A percentile compares a stretch with the other conserved stretches of the same genome.
Conservation (phyloP, 495 filamentous ascomycete genomes). For the Neurospora pannonica region DNA sequence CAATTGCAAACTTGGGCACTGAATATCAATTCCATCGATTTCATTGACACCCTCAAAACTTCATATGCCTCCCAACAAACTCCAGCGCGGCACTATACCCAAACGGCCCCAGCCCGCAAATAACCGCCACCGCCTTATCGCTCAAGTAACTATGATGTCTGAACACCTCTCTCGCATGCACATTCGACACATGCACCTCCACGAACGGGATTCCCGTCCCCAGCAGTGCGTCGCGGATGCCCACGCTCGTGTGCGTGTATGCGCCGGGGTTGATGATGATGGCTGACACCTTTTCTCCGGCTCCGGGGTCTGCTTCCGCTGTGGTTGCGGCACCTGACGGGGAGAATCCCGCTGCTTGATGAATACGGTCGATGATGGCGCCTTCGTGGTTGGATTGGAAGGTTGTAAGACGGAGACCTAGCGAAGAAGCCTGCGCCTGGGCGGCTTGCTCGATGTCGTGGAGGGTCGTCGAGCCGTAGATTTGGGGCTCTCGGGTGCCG, state of each 20-base stretch:
- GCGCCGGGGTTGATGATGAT: conserved; percentile 65
- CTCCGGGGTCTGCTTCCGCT: conserved; percentile 7
- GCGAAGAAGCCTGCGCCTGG: conserved; percentile 30
- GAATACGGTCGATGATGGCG: conserved; percentile 51
- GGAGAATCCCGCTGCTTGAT: conserved; percentile 35
- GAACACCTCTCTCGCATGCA: conserved; percentile 55
- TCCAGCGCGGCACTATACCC: conserved; percentile 64
- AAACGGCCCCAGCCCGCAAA: conserved; percentile 57
- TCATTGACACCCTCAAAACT: conserved; percentile 20
- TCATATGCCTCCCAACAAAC: conserved; percentile 43
- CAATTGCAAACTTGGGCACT: background rate
- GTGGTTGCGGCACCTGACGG: background rate
- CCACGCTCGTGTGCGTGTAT: conserved; percentile 59
- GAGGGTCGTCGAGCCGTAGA: conserved; percentile 60
- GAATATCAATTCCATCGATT: background rate
- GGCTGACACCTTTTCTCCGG: conserved; percentile 33
- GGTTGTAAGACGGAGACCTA: conserved; percentile 33
- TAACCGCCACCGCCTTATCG: conserved; percentile 60
- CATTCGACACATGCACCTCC: conserved; percentile 61
- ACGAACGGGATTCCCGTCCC: conserved; percentile 59
- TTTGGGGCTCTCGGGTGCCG: conserved; percentile 59
- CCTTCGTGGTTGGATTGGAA: conserved; percentile 66
- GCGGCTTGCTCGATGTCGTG: conserved; percentile 42
- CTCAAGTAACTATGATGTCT: conserved; percentile 57
- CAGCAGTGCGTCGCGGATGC: conserved; percentile 56